Evolutionary conservation across 2,329 filamentous ascomycete species (phyloP).

Genomic region (Paraphaeosphaeria sporulosa): DNA sequence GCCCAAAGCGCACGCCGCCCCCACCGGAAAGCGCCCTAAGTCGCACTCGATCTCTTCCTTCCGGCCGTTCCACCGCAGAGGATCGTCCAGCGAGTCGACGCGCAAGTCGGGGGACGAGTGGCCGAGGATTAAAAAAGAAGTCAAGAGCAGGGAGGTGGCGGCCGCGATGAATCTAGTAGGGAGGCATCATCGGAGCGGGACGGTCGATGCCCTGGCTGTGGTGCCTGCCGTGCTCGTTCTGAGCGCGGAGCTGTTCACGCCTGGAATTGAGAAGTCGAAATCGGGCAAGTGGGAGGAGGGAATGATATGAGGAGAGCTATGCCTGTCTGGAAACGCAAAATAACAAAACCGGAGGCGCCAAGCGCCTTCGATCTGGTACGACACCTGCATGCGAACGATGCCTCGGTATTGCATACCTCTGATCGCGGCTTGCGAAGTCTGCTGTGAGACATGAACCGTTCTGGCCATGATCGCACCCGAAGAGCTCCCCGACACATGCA

Average conservation of each 20-base stretch:
- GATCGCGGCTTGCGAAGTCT: no score
- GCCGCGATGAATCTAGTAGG: slow-evolving; percentile 36
- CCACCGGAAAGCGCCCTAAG: slow-evolving; percentile 24
- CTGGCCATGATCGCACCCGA: no score
- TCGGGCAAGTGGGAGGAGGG: slow-evolving; percentile 36
- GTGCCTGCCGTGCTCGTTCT: slow-evolving; percentile 45
- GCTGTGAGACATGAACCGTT: no score
- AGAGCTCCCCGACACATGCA: no score
- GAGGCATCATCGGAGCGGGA: slow-evolving; percentile 30
- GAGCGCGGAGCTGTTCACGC: slow-evolving; percentile 47
- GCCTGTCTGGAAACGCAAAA: neutral
- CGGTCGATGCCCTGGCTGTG: slow-evolving; percentile 45
- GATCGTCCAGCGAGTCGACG: slow-evolving; percentile 25
- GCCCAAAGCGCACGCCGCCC: slow-evolving; percentile 8
- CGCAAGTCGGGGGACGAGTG: slow-evolving; percentile 23
- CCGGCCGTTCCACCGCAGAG: slow-evolving; percentile 31
- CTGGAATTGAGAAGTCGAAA: slow-evolving; percentile 23
- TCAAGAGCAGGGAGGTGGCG: slow-evolving; percentile 31
- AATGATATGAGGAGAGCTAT: slow-evolving; percentile 20
- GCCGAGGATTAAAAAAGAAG: slow-evolving; percentile 32
- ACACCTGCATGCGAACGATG: no score
- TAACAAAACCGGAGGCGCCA: no score
- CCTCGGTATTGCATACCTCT: no score
- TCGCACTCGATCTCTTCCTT: slow-evolving; percentile 35
- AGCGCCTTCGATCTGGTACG: no score